Percentiles rank a stretch among this genome's conserved stretches.
phyloP scores from a whole-genome alignment of 805 yeast genomes.

The Teunomyces aglyptinius region DNA sequence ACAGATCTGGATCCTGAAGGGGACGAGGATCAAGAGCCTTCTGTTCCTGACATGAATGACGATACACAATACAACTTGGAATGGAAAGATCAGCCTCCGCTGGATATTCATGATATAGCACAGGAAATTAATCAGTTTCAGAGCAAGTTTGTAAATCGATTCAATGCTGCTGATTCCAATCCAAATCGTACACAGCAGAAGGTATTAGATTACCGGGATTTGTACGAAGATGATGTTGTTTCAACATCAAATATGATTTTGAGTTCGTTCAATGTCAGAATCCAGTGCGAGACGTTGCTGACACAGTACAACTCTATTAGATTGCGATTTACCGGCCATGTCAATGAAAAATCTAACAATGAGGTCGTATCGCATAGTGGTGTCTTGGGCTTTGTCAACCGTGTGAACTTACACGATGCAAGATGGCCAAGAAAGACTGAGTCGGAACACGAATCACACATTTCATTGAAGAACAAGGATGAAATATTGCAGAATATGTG shows the following conservation, averaged over 20 bases:
- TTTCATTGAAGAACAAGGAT: constrained; percentile 2
- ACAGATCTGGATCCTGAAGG: constrained; percentile 3
- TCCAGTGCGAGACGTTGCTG: constrained; percentile 36
- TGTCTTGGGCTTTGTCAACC: constrained; percentile 26
- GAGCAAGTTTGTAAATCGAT: constrained; percentile 26
- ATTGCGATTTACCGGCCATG: constrained; percentile 27
- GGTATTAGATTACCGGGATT: constrained; percentile 32
- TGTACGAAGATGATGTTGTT: constrained; percentile 13
- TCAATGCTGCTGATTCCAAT: constrained; percentile 9
- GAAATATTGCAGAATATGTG: constrained; percentile 9
- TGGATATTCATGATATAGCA: constrained; percentile 16
- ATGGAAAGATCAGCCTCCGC: background rate
- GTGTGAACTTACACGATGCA: constrained; percentile 9
- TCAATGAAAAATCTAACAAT: constrained; percentile 5
- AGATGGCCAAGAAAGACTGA: background rate
- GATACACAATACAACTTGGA: constrained; percentile 5
- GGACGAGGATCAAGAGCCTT: background rate
- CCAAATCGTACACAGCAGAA: constrained; percentile 34
- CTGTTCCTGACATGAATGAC: background rate
- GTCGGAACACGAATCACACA: background rate
- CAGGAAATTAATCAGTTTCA: constrained; percentile 32
- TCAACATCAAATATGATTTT: background rate
- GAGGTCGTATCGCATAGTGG: constrained; percentile 20
- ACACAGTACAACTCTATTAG: constrained; percentile 38
- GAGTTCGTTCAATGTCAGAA: constrained; percentile 21